Evolutionary conservation across 2,329 filamentous ascomycete species (phyloP).

Genomic region (Xylaria sp.): DNA sequence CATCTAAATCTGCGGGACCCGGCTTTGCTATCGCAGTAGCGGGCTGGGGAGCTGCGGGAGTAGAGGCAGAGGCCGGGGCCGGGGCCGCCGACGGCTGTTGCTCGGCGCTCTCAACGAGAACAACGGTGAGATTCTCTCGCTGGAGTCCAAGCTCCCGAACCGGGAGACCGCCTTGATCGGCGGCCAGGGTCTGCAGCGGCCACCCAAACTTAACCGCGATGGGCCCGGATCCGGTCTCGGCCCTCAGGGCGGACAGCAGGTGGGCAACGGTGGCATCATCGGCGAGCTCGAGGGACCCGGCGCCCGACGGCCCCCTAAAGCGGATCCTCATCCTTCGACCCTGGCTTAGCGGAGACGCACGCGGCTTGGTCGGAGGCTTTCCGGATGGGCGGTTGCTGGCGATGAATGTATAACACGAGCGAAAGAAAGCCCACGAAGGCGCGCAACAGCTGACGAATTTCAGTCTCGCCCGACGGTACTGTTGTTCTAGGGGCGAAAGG

Average conservation of each 20-base stretch:
- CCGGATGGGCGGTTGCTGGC: too few species aligned
- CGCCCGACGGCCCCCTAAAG: slow-evolving; percentile 78
- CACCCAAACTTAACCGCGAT: slow-evolving; percentile 89
- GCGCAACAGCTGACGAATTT: not conserved
- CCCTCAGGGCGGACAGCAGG: slow-evolving; percentile 69
- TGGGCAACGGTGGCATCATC: slow-evolving; percentile 74
- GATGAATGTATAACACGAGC: not conserved
- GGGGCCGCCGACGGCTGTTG: not conserved
- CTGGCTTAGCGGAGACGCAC: not conserved
- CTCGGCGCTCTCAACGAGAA: slow-evolving; percentile 52
- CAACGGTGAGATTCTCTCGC: slow-evolving; percentile 63
- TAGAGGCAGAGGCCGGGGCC: not conserved
- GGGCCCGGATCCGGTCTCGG: slow-evolving; percentile 70
- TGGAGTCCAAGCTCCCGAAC: slow-evolving; percentile 62
- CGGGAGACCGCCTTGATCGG: slow-evolving; percentile 62
- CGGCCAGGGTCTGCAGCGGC: slow-evolving; percentile 76
- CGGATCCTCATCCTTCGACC: slow-evolving; percentile 72
- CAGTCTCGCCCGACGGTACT: too few species aligned
- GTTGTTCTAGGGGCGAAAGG: too few species aligned
- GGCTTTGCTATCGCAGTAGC: slow-evolving; percentile 17
- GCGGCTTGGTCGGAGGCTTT: not conserved
- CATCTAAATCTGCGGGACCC: slow-evolving; percentile 13
- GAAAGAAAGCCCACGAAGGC: not conserved
- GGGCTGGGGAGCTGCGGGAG: slow-evolving; percentile 19
- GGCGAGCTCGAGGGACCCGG: slow-evolving; percentile 74